These are phyloP conservation scores for Hydnomerulius pinastri DNA, from an alignment of 768 basidiomycete genomes.

Conservation along the genomic window DNA sequence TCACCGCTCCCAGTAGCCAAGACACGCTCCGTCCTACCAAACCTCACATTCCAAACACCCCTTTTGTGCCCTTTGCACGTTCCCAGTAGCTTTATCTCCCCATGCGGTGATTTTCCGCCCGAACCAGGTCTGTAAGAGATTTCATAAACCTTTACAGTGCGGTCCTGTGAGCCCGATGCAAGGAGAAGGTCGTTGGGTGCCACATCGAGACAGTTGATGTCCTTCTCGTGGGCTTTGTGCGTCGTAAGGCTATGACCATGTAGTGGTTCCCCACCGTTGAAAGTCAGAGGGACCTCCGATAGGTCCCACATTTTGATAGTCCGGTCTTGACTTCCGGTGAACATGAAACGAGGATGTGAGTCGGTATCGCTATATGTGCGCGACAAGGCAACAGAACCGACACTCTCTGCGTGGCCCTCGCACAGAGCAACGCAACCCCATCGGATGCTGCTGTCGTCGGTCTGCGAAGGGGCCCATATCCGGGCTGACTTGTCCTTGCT, in stretches of 20 bases:
- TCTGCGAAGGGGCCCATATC: constrained; percentile 62
- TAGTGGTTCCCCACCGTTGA: constrained; percentile 27
- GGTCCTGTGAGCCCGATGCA: constrained; percentile 95
- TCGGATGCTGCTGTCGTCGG: constrained; percentile 7
- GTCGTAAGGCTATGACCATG: constrained; percentile 81
- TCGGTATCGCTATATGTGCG: constrained; percentile 34
- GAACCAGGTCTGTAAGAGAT: constrained; percentile 56
- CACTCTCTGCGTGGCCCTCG: constrained; percentile 92
- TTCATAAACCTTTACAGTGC: constrained; percentile 87
- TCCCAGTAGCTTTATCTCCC: constrained; percentile 75
- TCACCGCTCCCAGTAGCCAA: constrained; percentile 95
- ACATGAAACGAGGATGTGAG: constrained; percentile 62
- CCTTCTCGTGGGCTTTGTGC: constrained; percentile 94
- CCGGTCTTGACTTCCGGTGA: constrained; percentile 95
- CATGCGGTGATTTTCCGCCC: constrained; percentile 49
- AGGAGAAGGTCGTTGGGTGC: constrained; percentile 86
- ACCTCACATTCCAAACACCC: constrained; percentile 94
- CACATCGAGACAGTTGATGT: constrained; percentile 95
- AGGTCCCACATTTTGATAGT: constrained; percentile 99
- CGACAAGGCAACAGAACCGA: constrained; percentile 89
- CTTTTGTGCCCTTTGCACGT: constrained; percentile 96
- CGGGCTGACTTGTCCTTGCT: constrained; percentile 91
- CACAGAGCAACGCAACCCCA: constrained; percentile 80
- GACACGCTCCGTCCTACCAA: constrained; percentile 79
- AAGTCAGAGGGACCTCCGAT: constrained; percentile 43